A percentile compares a stretch with the other conserved stretches of the same genome.
Evolutionary conservation across 1,284 basidiomycete genomes (phyloP).

Genomic region (Marasmius fiardii): DNA sequence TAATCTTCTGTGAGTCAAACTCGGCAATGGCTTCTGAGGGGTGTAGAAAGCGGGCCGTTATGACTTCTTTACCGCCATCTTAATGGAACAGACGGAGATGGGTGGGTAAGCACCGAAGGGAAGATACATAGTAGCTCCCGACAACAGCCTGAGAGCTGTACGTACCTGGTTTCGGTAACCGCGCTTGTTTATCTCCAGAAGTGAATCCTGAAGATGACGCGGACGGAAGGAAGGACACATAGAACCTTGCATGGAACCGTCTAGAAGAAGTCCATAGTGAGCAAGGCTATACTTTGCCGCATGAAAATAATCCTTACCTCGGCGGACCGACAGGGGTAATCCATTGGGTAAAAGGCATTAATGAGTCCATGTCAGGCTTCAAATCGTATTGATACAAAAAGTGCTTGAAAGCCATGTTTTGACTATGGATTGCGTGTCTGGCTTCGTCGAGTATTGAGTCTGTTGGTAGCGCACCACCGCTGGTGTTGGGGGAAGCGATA

Average conservation of each 20-base stretch:
- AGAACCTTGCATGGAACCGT: constrained; percentile 69
- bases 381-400: constrained; percentile 50
- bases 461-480: constrained; percentile 22
- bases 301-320: constrained; percentile 34
- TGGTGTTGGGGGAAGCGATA: constrained; percentile 41
- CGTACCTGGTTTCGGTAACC: constrained; percentile 54
- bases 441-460: constrained; percentile 46
- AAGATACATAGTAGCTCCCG: too few species aligned
- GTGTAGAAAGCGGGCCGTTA: constrained; percentile 59
- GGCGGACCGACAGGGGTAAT: constrained; percentile 53
- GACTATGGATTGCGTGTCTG: constrained; percentile 53
- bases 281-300: neutral
- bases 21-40: constrained; percentile 48
- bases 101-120: too few species aligned
- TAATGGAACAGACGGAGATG: constrained; percentile 1
- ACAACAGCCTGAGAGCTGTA: too few species aligned
- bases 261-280: constrained; percentile 27
- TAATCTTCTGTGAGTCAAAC: constrained; percentile 46
- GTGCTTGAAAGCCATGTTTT: constrained; percentile 43
- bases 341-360: constrained; percentile 71
- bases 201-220: constrained; percentile 44
- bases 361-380: constrained; percentile 36
- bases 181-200: constrained; percentile 49
- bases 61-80: constrained; percentile 68
- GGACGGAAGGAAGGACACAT: constrained; percentile 52